Percentiles rank a stretch among this genome's conserved stretches.
Conservation (phyloP, 129 eudicot genomes). For the Calendula officinalis region DNA sequence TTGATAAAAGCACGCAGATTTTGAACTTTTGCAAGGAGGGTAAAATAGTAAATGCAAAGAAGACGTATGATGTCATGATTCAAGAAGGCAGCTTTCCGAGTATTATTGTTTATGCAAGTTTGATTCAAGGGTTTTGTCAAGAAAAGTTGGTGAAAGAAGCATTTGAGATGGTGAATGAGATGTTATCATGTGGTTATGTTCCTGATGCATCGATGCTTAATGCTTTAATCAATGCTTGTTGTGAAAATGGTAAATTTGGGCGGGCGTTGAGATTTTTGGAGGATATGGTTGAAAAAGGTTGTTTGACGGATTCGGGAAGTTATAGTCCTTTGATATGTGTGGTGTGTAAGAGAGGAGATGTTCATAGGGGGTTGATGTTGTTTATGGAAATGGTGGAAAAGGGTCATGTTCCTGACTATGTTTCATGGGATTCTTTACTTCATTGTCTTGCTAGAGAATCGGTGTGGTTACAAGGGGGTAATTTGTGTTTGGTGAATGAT, state of each 20-base stretch:
- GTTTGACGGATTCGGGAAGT: constrained; percentile 52
- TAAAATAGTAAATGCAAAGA: constrained; percentile 42
- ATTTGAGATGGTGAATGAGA: constrained; percentile 53
- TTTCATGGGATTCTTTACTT: constrained; percentile 53
- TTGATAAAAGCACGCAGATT: constrained; percentile 43
- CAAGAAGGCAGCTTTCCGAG: constrained; percentile 48
- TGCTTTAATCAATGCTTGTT: constrained; percentile 41
- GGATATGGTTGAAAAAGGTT: constrained; percentile 58
- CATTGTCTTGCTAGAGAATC: constrained; percentile 33
- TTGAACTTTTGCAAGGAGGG: constrained; percentile 37
- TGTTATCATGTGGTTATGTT: constrained; percentile 48
- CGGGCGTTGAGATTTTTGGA: constrained; percentile 49
- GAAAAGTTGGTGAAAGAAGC: constrained; percentile 47
- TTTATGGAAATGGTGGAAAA: constrained; percentile 63
- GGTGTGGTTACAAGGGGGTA: constrained; percentile 24
- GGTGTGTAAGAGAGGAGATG: constrained; percentile 42
- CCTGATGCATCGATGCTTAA: constrained; percentile 45
- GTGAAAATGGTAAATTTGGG: constrained; percentile 48
- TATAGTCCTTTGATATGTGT: constrained; percentile 45
- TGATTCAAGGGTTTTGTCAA: constrained; percentile 37
- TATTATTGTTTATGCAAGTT: constrained; percentile 44
- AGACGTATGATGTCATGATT: constrained; percentile 37
- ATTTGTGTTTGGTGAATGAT: constrained; percentile 21
- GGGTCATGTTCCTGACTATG: constrained; percentile 45
- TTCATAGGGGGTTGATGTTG: constrained; percentile 40